phyloP scores from a whole-genome alignment of 2,329 filamentous ascomycete genomes.

The Neophaeococcomyces mojaviensis region DNA sequence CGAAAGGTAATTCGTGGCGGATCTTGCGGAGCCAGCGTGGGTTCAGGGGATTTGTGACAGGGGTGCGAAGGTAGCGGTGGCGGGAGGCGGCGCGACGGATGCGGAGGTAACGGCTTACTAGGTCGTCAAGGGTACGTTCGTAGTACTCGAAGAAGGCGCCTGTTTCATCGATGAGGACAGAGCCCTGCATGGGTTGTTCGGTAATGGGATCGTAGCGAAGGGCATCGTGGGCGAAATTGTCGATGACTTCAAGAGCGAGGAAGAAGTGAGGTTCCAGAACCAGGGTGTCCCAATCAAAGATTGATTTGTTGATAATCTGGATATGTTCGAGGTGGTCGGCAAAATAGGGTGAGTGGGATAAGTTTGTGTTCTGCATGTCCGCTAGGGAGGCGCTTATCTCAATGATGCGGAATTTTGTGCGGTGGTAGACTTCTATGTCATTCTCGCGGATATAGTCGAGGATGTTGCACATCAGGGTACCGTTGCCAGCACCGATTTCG shows the following conservation, averaged over 20 bases:
- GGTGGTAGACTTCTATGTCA: conserved; percentile 85
- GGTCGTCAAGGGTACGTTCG: conserved; percentile 67
- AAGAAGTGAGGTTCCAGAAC: conserved; percentile 96
- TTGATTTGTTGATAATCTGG: conserved; percentile 87
- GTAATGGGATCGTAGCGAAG: conserved; percentile 83
- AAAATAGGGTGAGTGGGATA: conserved; percentile 58
- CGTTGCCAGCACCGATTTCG: conserved; percentile 96
- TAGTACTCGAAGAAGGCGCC: conserved; percentile 97
- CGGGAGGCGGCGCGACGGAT: conserved; percentile 67
- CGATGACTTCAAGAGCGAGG: conserved; percentile 93
- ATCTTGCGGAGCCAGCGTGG: conserved; percentile 53
- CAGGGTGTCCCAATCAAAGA: conserved; percentile 86
- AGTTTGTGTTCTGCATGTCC: conserved; percentile 60
- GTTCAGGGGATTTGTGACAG: conserved; percentile 37
- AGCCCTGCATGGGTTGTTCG: conserved; percentile 76
- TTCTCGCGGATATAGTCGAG: conserved; percentile 88
- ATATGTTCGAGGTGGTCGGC: conserved; percentile 76
- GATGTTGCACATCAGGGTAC: conserved; percentile 96
- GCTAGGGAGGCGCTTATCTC: conserved; percentile 85
- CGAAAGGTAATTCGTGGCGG: conserved; percentile 58
- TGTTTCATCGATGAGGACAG: conserved; percentile 72
- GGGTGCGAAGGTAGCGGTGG: conserved; percentile 33
- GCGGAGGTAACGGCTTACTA: conserved; percentile 73
- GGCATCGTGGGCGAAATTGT: conserved; percentile 94
- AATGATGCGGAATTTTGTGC: conserved; percentile 90